Percentiles rank a stretch among this genome's conserved stretches.
Conservation (phyloP, 106 monocot genomes). For the Hemerocallis citrina region DNA sequence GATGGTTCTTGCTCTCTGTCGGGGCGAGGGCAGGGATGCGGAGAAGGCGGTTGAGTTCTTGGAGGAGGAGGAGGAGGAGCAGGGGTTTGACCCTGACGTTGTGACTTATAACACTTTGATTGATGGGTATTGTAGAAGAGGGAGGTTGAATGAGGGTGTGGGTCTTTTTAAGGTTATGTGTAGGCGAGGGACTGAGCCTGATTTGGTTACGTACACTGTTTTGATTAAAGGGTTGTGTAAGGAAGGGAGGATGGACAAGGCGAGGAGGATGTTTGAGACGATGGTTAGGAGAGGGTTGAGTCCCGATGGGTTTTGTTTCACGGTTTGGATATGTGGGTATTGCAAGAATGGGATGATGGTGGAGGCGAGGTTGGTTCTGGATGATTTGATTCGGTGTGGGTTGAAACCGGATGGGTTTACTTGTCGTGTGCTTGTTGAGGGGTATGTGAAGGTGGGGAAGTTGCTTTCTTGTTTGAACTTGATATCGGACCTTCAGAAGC, state of each 20-base stretch:
- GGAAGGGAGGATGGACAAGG: constrained; percentile 36
- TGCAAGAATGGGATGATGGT: constrained; percentile 37
- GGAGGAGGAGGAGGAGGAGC: constrained; percentile 26
- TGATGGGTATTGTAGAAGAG: constrained; percentile 54
- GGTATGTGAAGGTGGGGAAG: constrained; percentile 35
- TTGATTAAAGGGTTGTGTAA: constrained; percentile 58
- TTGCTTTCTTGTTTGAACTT: constrained; percentile 68
- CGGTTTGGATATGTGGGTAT: constrained; percentile 52
- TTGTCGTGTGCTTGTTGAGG: constrained; percentile 39
- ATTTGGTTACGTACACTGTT: constrained; percentile 59
- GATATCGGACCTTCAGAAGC: constrained; percentile 38
- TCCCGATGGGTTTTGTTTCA: constrained; percentile 46
- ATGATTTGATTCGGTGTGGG: constrained; percentile 46
- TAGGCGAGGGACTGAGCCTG: constrained; percentile 55
- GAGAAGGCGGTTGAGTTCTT: constrained; percentile 50
- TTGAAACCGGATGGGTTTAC: constrained; percentile 35
- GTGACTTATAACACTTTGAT: constrained; percentile 87
- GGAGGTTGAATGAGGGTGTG: constrained; percentile 43
- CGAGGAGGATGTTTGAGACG: constrained; percentile 54
- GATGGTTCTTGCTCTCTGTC: constrained; percentile 46
- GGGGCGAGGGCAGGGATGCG: constrained; percentile 25
- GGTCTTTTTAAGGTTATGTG: constrained; percentile 50
- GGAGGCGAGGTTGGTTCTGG: constrained; percentile 39
- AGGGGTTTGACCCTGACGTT: constrained; percentile 76
- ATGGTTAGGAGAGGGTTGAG: constrained; percentile 50